Evolutionary conservation across 768 basidiomycete species (phyloP).

Genomic region (Tremella mesenterica): DNA sequence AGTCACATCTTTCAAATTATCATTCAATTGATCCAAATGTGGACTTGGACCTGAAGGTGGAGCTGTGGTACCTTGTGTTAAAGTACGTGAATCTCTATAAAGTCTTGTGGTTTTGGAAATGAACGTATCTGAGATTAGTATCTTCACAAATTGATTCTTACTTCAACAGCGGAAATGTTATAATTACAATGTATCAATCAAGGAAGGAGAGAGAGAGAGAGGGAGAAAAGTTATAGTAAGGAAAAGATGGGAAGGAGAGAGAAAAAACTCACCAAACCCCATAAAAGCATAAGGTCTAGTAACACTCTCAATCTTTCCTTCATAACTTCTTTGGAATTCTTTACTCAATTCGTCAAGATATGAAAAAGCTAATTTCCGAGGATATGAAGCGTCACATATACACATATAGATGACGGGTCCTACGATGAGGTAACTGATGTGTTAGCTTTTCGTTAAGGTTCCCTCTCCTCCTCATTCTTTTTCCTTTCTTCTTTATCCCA

Average conservation of each 20-base stretch:
- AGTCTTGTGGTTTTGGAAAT: slow-evolving; percentile 95
- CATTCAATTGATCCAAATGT: slow-evolving; percentile 77
- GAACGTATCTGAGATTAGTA: slow-evolving; percentile 69
- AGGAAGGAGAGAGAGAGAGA: too few species aligned
- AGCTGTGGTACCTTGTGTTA: slow-evolving; percentile 37
- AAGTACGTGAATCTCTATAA: slow-evolving; percentile 83
- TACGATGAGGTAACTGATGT: slow-evolving; percentile 69
- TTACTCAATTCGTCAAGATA: slow-evolving; percentile 95
- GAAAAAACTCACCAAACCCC: slow-evolving; percentile 71
- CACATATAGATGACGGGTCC: slow-evolving; percentile 92
- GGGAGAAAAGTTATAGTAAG: not conserved
- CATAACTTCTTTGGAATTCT: slow-evolving; percentile 88
- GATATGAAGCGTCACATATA: slow-evolving; percentile 94
- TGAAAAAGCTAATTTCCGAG: slow-evolving; percentile 91
- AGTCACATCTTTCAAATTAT: slow-evolving; percentile 94
- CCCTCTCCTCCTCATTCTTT: not conserved
- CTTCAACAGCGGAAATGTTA: not conserved
- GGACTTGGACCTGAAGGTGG: slow-evolving; percentile 48
- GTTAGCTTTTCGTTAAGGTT: not conserved
- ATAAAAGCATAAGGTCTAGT: slow-evolving; percentile 98
- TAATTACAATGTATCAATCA: not conserved
- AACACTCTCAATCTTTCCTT: slow-evolving; percentile 79
- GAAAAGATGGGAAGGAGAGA: not conserved
- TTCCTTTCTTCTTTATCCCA: too few species aligned
- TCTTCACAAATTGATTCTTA: not conserved